These are phyloP conservation scores for Russula sp. DNA, from an alignment of 768 basidiomycete species.

Conservation along the genomic window DNA sequence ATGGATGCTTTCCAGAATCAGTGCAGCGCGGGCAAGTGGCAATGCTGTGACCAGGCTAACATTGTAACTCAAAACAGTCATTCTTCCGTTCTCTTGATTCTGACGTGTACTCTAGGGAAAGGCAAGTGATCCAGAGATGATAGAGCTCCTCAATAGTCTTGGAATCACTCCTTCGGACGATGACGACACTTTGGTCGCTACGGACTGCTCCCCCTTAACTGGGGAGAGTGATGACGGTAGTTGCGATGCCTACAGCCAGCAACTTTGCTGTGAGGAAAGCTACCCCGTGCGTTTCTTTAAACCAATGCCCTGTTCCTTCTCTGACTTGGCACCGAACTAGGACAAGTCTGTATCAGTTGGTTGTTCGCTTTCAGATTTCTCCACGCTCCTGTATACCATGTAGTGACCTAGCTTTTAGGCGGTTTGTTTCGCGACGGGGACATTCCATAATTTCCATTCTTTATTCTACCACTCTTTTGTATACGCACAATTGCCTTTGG, in stretches of 20 bases:
- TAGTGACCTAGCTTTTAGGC: not conserved
- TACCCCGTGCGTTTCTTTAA: not conserved
- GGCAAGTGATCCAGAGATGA: not conserved
- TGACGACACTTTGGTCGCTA: not conserved
- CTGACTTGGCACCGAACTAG: not conserved
- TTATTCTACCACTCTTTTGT: slow-evolving; percentile 13
- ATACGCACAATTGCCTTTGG: not conserved
- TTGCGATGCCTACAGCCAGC: not conserved
- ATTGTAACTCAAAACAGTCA: not conserved
- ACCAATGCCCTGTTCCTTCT: not conserved
- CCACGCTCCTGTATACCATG: too few species aligned
- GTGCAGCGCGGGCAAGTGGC: not conserved
- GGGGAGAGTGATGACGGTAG: not conserved
- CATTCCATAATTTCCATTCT: slow-evolving; percentile 14
- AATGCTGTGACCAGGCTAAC: not conserved
- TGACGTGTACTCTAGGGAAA: not conserved
- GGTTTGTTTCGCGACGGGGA: not conserved
- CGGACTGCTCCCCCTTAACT: not conserved
- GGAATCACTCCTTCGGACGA: not conserved
- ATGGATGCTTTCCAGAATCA: not conserved
- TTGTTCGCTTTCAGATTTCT: not conserved
- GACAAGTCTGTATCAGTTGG: not conserved
- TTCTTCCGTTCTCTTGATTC: not conserved
- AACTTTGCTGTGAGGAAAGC: not conserved
- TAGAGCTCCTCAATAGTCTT: not conserved